Percentiles rank a stretch among this genome's conserved stretches.
phyloP scores from a whole-genome alignment of 2,329 filamentous ascomycete genomes.

The Paraphaeosphaeria sporulosa region DNA sequence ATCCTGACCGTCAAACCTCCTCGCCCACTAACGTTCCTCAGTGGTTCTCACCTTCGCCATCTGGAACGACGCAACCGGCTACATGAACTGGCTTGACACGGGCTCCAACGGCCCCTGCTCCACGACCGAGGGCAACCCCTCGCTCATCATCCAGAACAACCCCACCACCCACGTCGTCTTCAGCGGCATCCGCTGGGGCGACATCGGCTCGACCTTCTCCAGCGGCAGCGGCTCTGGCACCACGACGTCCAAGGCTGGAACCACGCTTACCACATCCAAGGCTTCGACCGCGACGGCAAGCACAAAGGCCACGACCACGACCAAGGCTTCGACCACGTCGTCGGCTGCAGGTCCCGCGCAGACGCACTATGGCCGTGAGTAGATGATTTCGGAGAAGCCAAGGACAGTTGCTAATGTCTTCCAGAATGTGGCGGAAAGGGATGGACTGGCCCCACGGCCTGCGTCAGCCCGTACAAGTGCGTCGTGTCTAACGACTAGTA shows the following conservation, averaged over 20 bases:
- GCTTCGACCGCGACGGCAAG: neutral
- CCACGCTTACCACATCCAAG: neutral
- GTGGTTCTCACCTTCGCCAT: conserved; percentile 69
- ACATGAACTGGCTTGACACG: conserved; percentile 74
- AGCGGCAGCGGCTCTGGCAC: neutral
- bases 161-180: conserved; percentile 62
- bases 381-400: neutral
- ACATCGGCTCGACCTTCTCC: conserved; percentile 60
- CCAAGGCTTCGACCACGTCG: neutral
- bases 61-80: conserved; percentile 66
- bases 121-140: conserved; percentile 60
- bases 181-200: conserved; percentile 68
- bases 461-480: conserved; percentile 3
- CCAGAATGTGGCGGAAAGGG: conserved; percentile 2
- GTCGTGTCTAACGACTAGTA: conserved; percentile 1
- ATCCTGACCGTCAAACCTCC: no score
- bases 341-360: neutral
- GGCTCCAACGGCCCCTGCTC: conserved; percentile 60
- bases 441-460: neutral
- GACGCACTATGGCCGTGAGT: conserved; percentile 7
- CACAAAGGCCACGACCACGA: neutral
- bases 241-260: neutral
- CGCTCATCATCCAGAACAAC: conserved; percentile 56
- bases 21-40: neutral
- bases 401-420: neutral